phyloP scores from a whole-genome alignment of 495 filamentous ascomycete species.

The Lasiosphaeria ovina region DNA sequence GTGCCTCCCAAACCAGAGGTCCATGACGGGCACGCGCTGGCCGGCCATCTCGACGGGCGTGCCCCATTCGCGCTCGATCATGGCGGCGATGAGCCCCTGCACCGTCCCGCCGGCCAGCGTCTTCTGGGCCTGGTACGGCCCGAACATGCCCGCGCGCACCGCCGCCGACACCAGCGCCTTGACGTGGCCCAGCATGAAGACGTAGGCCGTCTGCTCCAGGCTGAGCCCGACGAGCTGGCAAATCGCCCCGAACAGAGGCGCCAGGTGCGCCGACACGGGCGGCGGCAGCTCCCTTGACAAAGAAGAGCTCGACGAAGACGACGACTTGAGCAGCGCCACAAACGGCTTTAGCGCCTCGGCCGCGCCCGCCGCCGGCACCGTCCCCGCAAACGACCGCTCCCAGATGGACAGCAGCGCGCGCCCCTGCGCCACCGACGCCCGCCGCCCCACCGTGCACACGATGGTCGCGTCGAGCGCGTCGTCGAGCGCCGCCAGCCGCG shows the following conservation, averaged over 20 bases:
- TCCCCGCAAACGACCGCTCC: conserved; percentile 65
- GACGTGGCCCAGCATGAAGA: conserved; percentile 83
- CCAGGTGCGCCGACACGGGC: conserved; percentile 62
- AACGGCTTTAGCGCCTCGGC: conserved; percentile 32
- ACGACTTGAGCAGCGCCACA: conserved; percentile 30
- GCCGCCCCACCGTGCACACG: conserved; percentile 80
- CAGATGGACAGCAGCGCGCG: conserved; percentile 83
- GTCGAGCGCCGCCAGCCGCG: conserved; percentile 59
- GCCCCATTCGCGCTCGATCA: conserved; percentile 59
- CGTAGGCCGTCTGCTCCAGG: conserved; percentile 67
- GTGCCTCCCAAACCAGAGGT: conserved; percentile 93
- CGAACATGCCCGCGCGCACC: conserved; percentile 83
- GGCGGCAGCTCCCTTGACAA: conserved; percentile 24
- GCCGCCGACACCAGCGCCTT: conserved; percentile 87
- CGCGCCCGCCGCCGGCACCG: conserved; percentile 4
- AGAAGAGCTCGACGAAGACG: background rate
- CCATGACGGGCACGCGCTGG: conserved; percentile 82
- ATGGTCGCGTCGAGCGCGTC: conserved; percentile 83
- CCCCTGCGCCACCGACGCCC: conserved; percentile 82
- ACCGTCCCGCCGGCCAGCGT: conserved; percentile 67
- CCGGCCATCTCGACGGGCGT: conserved; percentile 69
- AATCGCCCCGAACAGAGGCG: conserved; percentile 77
- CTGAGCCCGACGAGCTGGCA: conserved; percentile 61
- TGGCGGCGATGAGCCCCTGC: conserved; percentile 58
- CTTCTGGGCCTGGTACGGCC: conserved; percentile 85